phyloP scores from a whole-genome alignment of 208 protist species.

The Acanthamoeba castellanii region DNA sequence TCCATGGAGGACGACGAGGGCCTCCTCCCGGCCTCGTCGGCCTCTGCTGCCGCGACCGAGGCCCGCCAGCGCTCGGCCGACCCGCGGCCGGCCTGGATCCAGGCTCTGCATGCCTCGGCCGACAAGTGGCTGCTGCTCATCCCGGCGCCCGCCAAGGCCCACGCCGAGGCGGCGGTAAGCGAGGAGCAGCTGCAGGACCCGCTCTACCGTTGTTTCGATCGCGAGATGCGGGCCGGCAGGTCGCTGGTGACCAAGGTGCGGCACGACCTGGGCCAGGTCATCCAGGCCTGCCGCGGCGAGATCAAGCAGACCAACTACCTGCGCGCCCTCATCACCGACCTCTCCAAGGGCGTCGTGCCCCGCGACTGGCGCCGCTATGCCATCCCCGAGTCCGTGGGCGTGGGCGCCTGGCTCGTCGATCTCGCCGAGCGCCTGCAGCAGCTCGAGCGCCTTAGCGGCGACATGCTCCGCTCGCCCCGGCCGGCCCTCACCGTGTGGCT shows the following conservation, averaged over 20 bases:
- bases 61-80: background rate
- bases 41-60: background rate
- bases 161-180: background rate
- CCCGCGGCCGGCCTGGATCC: slow-evolving; percentile 75
- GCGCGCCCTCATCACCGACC: slow-evolving; percentile 91
- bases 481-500: slow-evolving; percentile 90
- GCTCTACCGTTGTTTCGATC: slow-evolving; percentile 93
- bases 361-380: slow-evolving; percentile 90
- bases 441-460: slow-evolving; percentile 72
- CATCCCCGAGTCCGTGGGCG: slow-evolving; percentile 88
- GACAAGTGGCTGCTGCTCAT: slow-evolving; percentile 83
- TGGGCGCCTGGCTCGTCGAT: slow-evolving; percentile 90
- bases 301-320: slow-evolving; percentile 93
- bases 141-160: slow-evolving; percentile 40
- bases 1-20: slow-evolving; percentile 77
- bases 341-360: slow-evolving; percentile 92
- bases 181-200: slow-evolving; percentile 87
- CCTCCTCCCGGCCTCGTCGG: slow-evolving; percentile 1
- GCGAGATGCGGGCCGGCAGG: slow-evolving; percentile 90
- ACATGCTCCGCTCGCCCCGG: slow-evolving; percentile 71
- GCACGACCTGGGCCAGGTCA: slow-evolving; percentile 90
- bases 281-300: slow-evolving; percentile 88
- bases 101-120: slow-evolving; percentile 38
- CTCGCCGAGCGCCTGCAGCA: slow-evolving; percentile 87
- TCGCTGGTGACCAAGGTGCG: slow-evolving; percentile 90